Evolutionary conservation across 75 land plant genomes (phyloP).

Genomic region (Azolla pinnata): DNA sequence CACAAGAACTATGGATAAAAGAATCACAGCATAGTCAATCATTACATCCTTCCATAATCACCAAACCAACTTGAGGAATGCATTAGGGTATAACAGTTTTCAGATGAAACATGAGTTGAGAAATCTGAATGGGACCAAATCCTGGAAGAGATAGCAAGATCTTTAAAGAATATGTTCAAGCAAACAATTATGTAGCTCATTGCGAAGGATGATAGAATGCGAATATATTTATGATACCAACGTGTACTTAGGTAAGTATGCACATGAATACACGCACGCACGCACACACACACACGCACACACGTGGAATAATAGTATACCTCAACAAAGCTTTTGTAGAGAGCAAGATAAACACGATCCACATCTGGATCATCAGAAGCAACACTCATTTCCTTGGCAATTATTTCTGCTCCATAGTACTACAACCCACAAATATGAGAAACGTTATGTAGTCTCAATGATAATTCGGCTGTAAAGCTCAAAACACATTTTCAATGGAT

Average conservation of each 20-base stretch:
- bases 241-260: background rate
- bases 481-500: too few species aligned
- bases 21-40: background rate
- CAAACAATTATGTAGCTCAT: too few species aligned
- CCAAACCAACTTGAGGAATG: too few species aligned
- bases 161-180: too few species aligned
- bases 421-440: conserved; percentile 15
- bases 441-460: too few species aligned
- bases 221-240: too few species aligned
- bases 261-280: background rate
- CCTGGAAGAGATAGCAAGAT: too few species aligned
- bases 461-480: too few species aligned
- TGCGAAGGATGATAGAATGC: too few species aligned
- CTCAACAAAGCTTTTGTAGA: conserved; percentile 95
- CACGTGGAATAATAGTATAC: conserved; percentile 18
- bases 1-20: background rate
- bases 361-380: conserved; percentile 64
- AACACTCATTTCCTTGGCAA: conserved; percentile 78
- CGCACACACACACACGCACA: conserved; percentile 5
- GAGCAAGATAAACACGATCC: conserved; percentile 48
- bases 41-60: background rate
- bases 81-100: too few species aligned
- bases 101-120: too few species aligned
- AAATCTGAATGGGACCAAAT: too few species aligned
- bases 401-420: conserved; percentile 88